A percentile compares a stretch with the other conserved stretches of the same genome.
phyloP scores from a whole-genome alignment of 1,284 basidiomycete genomes.

The Ganoderma resinaceum region DNA sequence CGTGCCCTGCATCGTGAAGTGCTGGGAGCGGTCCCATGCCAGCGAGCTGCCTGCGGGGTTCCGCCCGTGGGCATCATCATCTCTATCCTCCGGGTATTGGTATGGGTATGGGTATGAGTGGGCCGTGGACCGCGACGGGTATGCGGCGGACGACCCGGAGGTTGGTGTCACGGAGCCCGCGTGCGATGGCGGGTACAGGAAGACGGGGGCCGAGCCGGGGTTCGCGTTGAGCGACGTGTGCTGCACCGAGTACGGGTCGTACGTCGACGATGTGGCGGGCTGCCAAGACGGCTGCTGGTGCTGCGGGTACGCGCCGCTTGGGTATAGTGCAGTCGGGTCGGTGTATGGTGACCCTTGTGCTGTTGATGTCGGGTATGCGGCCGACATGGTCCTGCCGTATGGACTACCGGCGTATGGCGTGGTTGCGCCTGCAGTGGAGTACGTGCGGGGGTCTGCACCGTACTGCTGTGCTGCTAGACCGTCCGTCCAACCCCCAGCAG shows the following conservation, averaged over 20 bases:
- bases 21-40: slow-evolving; percentile 3
- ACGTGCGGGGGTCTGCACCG: not conserved
- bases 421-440: not conserved
- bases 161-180: not conserved
- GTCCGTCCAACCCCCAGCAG: not conserved
- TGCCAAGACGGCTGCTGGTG: not conserved
- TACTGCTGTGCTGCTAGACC: not conserved
- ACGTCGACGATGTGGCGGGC: not conserved
- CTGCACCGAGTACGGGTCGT: slow-evolving; percentile 5
- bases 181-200: slow-evolving; percentile 4
- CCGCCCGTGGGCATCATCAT: not conserved
- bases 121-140: not conserved
- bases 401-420: not conserved
- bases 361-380: not conserved
- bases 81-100: not conserved
- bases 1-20: not conserved
- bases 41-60: not conserved
- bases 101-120: too few relatives aligned
- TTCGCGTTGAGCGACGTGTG: not conserved
- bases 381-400: not conserved
- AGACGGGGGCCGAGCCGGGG: slow-evolving; percentile 2
- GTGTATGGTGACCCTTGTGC: not conserved
- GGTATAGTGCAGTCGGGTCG: not conserved
- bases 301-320: not conserved
- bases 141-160: not conserved